Evolutionary conservation across 1,284 basidiomycete genomes (phyloP).

Genomic region (Cryptococcus jaspeensis): DNA sequence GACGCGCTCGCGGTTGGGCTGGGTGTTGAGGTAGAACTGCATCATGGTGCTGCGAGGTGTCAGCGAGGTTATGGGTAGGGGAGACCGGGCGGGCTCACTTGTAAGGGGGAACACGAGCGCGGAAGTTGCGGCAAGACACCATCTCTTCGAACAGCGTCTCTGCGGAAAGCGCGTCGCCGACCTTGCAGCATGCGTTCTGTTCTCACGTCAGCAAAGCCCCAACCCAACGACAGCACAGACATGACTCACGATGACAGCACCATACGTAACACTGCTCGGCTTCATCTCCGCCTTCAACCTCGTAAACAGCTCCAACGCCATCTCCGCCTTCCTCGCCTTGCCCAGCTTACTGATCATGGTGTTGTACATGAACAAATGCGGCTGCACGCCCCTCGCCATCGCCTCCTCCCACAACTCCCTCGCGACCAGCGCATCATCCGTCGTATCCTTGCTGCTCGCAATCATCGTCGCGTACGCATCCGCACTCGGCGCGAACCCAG

Average conservation of each 20-base stretch:
- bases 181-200: slow-evolving; percentile 76
- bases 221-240: background rate
- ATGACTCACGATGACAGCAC: slow-evolving; percentile 81
- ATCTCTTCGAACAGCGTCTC: slow-evolving; percentile 85
- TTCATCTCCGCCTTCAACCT: slow-evolving; percentile 64
- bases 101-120: slow-evolving; percentile 81
- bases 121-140: slow-evolving; percentile 70
- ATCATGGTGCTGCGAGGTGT: slow-evolving; percentile 83
- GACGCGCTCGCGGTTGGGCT: slow-evolving; percentile 75
- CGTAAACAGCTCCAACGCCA: slow-evolving; percentile 79
- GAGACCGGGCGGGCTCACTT: slow-evolving; percentile 46
- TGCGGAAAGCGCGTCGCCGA: slow-evolving; percentile 83
- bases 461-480: slow-evolving; percentile 91
- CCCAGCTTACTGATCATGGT: slow-evolving; percentile 92
- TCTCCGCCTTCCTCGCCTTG: slow-evolving; percentile 86
- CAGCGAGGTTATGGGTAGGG: slow-evolving; percentile 1
- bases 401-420: slow-evolving; percentile 79
- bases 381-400: slow-evolving; percentile 64
- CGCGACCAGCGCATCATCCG: slow-evolving; percentile 86
- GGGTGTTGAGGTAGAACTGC: slow-evolving; percentile 89
- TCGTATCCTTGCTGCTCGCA: slow-evolving; percentile 81
- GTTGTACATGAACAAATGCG: slow-evolving; percentile 88
- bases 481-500: slow-evolving; percentile 74
- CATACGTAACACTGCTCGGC: slow-evolving; percentile 89
- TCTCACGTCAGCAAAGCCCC: background rate